Evolutionary conservation across 805 yeast genomes (phyloP), one percentile per base, ranked within the genome.

Genomic region (Cyberlindnera misumaiensis): DNA sequence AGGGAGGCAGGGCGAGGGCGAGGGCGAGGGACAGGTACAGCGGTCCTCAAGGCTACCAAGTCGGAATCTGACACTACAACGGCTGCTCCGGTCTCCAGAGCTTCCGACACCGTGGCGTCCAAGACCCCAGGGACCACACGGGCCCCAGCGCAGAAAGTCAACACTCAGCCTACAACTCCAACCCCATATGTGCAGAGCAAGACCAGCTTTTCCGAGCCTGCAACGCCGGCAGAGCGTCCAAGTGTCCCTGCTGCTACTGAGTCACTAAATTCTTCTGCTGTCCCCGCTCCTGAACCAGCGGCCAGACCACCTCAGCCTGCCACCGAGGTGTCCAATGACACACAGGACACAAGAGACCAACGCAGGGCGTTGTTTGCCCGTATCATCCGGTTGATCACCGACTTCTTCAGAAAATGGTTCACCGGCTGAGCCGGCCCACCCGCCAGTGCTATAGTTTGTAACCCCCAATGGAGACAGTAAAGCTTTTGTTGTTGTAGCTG

Each of bases 341-440:
- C 31, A 5, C 11, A 22, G 16, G 33, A 28, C 8, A 38, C 36
- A 14, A 39, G 35, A 17, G 32, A 40, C 40, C 28, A 28, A 24
- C 42, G 43, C 47, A 45, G 48, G 2, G 46, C 36, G 11, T 34
- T 54, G 42, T 45, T 52, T 31, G 48, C 49, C 0, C 45, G 48
- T 1, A n/a, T 54, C 3, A 17, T 54, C 11, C 53, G 47, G 11
- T 11, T 53, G 14, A 51, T 54, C 25, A 42, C 51, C 3, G 40
- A 51, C 24, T 51, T 54, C 41, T 52, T 54, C 43, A 39, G 43
- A 30, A 37, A 46, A 10, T 54, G 57, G 57, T 50, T 50, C 34
- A 20, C 24, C 24, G 5, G 24, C 8, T 20, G 24, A 20, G 24
- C n/a, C n/a, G n/a, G n/a, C n/a, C n/a, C n/a, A n/a, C n/a, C n/a